Percentiles rank a stretch among this genome's conserved stretches.
phyloP scores from a whole-genome alignment of 768 basidiomycete species.

The Scleroderma bovista region DNA sequence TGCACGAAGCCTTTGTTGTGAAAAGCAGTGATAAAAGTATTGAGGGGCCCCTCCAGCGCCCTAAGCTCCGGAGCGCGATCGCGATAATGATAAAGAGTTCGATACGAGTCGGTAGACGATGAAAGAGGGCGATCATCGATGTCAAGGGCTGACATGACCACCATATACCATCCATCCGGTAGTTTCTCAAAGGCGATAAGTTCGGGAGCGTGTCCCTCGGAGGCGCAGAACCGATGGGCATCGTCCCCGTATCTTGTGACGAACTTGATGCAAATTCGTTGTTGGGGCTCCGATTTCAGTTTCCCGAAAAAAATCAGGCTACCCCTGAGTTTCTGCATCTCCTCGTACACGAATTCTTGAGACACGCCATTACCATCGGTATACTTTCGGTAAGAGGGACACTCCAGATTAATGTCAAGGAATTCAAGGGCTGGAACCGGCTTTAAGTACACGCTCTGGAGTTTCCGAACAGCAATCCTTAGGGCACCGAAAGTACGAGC shows the following conservation, averaged over 20 bases:
- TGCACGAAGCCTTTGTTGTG: conserved; percentile 1
- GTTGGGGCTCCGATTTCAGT: not conserved
- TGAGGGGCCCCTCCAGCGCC: not conserved
- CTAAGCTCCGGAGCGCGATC: not conserved
- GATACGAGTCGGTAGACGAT: not conserved
- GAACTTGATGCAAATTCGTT: not conserved
- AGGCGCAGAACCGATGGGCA: not conserved
- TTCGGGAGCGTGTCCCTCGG: not conserved
- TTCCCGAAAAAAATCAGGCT: not conserved
- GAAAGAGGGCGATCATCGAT: not conserved
- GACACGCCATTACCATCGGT: not conserved
- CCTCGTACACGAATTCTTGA: not conserved
- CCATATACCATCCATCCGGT: conserved; percentile 1
- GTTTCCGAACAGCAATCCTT: not conserved
- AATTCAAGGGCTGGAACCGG: not conserved
- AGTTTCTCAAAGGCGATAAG: not conserved
- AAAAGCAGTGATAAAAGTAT: not conserved
- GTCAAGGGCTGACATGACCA: conserved; percentile 4
- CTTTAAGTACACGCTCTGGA: not conserved
- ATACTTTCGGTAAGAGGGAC: not conserved
- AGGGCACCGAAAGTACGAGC: too few relatives aligned
- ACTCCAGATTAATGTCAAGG: not conserved
- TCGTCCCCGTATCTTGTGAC: not conserved
- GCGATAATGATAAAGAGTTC: not conserved
- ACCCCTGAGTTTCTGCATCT: not conserved